Conservation (phyloP, 164 flowering plant genomes). For the Chimonanthus praecox region DNA sequence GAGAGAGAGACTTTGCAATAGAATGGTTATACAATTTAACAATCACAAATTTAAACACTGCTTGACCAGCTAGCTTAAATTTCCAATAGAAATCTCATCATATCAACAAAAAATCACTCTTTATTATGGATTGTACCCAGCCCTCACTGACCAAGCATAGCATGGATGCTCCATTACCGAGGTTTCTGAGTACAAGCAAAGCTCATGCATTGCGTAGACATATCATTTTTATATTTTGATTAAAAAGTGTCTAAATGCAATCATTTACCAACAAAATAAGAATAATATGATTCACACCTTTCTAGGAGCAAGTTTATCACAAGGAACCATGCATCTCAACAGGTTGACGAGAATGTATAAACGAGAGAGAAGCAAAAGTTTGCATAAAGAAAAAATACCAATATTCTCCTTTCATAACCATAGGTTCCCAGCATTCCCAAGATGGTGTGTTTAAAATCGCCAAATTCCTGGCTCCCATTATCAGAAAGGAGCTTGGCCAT, state of each 20-base stretch:
- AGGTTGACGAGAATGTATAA: background rate
- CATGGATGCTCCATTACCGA: background rate
- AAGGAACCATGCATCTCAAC: background rate
- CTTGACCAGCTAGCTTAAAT: background rate
- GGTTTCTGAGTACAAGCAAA: background rate
- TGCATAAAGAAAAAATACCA: conserved; percentile 43
- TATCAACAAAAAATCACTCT: background rate
- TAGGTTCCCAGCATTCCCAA: conserved; percentile 89
- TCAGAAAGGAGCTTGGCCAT: conserved; percentile 92
- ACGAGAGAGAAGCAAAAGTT: background rate
- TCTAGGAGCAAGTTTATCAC: background rate
- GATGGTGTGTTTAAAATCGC: conserved; percentile 85
- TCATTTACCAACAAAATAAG: background rate
- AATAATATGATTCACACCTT: background rate
- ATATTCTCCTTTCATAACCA: conserved; percentile 88
- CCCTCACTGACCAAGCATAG: background rate
- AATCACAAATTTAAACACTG: background rate
- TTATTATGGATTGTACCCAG: background rate
- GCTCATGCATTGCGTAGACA: background rate
- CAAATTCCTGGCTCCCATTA: conserved; percentile 89
- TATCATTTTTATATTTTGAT: background rate
- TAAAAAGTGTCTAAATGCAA: background rate
- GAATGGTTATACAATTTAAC: too few species aligned
- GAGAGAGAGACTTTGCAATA: too few species aligned
- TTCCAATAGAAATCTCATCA: background rate